A percentile compares a stretch with the other conserved stretches of the same genome.
These are phyloP conservation scores for Saccharomycopsis sp. DNA, from an alignment of 805 yeast species.

Conservation along the genomic window DNA sequence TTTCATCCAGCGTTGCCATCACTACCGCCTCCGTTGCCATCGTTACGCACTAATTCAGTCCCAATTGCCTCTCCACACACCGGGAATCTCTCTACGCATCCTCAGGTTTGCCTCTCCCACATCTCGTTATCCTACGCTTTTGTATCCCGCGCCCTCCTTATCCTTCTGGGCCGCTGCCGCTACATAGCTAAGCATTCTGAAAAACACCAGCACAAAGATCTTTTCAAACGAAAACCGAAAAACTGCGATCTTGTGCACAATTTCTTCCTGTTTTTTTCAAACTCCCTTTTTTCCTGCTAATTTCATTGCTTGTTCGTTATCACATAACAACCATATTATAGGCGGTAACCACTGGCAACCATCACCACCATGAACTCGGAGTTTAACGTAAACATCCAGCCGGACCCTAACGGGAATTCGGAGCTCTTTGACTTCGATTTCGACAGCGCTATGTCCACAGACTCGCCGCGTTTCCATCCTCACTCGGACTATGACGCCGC, in stretches of 20 bases:
- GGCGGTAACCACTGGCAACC: neutral
- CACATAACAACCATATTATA: neutral
- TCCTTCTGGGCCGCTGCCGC: too few relatives aligned
- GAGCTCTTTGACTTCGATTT: conserved; percentile 22
- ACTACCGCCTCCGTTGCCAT: too few relatives aligned
- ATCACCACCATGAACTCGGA: conserved; percentile 14
- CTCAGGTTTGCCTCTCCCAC: too few relatives aligned
- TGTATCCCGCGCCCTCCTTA: too few relatives aligned
- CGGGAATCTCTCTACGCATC: too few relatives aligned
- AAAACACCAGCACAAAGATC: neutral
- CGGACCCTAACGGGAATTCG: conserved; percentile 15
- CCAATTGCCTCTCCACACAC: neutral
- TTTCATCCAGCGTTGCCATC: neutral
- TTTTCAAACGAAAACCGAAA: too few relatives aligned
- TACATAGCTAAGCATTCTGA: neutral
- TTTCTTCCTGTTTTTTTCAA: neutral
- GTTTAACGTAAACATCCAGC: conserved; percentile 18
- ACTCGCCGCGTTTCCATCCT: conserved; percentile 12
- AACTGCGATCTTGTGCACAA: neutral
- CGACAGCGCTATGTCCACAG: conserved; percentile 19
- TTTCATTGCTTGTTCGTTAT: neutral
- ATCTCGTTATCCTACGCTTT: too few relatives aligned
- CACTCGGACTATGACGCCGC: neutral
- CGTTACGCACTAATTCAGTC: too few relatives aligned
- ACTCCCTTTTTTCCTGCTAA: conserved; percentile 1